Evolutionary conservation across 148 eudicot species (phyloP), one percentile per base, ranked within the genome.

Genomic region (Silene uniflora): DNA sequence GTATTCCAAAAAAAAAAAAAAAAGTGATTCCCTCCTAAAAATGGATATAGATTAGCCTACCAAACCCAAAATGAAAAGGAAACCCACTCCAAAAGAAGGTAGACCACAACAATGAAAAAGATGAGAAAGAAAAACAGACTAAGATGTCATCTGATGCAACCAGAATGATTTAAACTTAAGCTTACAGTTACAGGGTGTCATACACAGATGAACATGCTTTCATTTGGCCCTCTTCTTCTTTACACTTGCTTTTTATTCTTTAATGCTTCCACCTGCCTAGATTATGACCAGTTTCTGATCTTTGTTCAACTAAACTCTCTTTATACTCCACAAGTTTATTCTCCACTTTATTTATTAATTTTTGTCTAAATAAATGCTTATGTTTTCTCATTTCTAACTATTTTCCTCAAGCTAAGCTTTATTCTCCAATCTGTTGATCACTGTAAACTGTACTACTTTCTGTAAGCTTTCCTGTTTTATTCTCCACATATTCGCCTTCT

Each of bases 261-360:
- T 32, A 76, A 76, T 76, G 64, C 42, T 12, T 22, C 23, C 46
- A 74, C 5, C 77, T 63, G 39, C 58, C 69, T n/a, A 18, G 77
- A 74, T 74, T 74, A 74, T 63, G 73, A 69, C 69, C 46, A 74
- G 59, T 69, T n/a, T n/a, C n/a, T n/a, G n/a, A 59, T 69, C 47
- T 69, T 76, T 76, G 58, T 69, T 76, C 22, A 67, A 35, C 78
- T 75, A 66, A 66, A 47, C 60, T 47, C 67, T 35, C 44, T 73
- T 5, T 46, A 39, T 32, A 59, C 55, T 23, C 46, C 69, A 46
- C 27, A 64, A 24, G 8, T 74, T 22, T 63, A 63, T 75, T 75
- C 70, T 64, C 68, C 44, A 71, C 16, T 55, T n/a, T 17, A 13
- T 71, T 71, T 19, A 0, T 14, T 11, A 16, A 16, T 64, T 64